Conservation (phyloP, 495 filamentous ascomycete species). For the Durotheca rogersii region DNA sequence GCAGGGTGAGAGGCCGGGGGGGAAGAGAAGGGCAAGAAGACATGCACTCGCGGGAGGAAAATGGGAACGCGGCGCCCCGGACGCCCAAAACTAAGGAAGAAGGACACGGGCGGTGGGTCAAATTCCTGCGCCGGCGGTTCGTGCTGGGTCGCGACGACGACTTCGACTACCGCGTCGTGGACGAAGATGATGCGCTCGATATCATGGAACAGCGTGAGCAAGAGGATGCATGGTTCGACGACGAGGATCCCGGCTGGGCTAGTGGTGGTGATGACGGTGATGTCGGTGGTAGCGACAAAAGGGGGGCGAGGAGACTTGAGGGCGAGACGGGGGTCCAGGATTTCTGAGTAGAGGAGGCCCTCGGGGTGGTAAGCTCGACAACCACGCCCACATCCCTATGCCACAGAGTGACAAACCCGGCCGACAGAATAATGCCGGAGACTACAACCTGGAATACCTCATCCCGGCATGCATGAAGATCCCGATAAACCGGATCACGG, state of each 20-base stretch:
- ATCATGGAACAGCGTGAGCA: slow-evolving; percentile 59
- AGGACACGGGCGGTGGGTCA: slow-evolving; percentile 63
- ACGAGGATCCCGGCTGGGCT: slow-evolving; percentile 68
- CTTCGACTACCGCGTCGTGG: slow-evolving; percentile 71
- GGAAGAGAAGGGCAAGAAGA: too few relatives aligned
- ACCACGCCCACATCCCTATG: too few relatives aligned
- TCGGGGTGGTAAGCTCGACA: not conserved
- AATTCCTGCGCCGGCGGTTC: slow-evolving; percentile 69
- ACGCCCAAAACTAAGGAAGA: slow-evolving; percentile 60
- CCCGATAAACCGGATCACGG: too few relatives aligned
- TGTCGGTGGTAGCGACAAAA: slow-evolving; percentile 50
- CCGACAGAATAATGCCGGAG: too few relatives aligned
- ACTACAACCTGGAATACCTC: too few relatives aligned
- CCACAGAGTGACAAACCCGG: too few relatives aligned
- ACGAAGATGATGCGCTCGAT: slow-evolving; percentile 69
- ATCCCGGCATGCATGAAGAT: too few relatives aligned
- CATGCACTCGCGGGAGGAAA: too few relatives aligned
- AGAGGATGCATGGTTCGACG: slow-evolving; percentile 73
- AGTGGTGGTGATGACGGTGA: slow-evolving; percentile 39
- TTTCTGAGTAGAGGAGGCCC: slow-evolving; percentile 50
- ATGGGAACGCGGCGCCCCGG: slow-evolving; percentile 51
- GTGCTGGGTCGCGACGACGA: slow-evolving; percentile 69
- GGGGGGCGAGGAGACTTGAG: slow-evolving; percentile 41
- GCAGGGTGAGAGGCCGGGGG: slow-evolving; percentile 10
- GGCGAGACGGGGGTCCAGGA: slow-evolving; percentile 84